These are phyloP conservation scores for Ganoderma lucidum DNA, from an alignment of 1,284 basidiomycete genomes.

Conservation along the genomic window DNA sequence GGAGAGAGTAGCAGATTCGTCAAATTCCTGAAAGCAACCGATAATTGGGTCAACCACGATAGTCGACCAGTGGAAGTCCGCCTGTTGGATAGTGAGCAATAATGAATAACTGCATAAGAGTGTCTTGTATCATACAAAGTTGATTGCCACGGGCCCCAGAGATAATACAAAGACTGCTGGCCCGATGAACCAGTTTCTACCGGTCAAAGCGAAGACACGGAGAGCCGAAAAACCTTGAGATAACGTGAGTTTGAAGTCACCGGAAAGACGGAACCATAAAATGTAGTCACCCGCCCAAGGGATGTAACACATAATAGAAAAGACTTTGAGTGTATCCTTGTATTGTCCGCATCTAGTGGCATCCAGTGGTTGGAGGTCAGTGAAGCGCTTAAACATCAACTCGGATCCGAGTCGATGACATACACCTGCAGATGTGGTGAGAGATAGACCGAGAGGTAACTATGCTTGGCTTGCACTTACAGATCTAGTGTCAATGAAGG, in stretches of 20 bases:
- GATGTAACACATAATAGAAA: conserved; percentile 1
- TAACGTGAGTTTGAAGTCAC: too few species aligned
- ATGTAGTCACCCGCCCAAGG: conserved; percentile 16
- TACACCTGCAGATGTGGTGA: not conserved
- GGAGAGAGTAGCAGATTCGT: too few species aligned
- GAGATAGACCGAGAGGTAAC: not conserved
- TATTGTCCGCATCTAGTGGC: conserved; percentile 1
- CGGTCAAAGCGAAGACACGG: conserved; percentile 19
- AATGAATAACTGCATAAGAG: too few species aligned
- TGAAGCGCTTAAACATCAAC: not conserved
- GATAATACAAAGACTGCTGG: conserved; percentile 5
- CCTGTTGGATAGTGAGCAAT: not conserved
- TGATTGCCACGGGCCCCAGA: conserved; percentile 1
- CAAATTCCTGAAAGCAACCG: not conserved
- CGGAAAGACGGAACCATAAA: too few species aligned
- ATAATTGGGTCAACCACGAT: not conserved
- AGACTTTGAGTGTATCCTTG: not conserved
- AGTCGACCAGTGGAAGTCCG: not conserved
- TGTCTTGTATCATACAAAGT: conserved; percentile 13
- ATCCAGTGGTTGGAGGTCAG: not conserved
- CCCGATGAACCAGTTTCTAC: not conserved
- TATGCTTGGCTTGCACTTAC: not conserved
- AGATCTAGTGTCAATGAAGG: not conserved
- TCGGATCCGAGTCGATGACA: not conserved
- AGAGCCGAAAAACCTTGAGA: conserved; percentile 19